Conservation (phyloP, 2,329 filamentous ascomycete species). For the Paramyrothecium sp. region DNA sequence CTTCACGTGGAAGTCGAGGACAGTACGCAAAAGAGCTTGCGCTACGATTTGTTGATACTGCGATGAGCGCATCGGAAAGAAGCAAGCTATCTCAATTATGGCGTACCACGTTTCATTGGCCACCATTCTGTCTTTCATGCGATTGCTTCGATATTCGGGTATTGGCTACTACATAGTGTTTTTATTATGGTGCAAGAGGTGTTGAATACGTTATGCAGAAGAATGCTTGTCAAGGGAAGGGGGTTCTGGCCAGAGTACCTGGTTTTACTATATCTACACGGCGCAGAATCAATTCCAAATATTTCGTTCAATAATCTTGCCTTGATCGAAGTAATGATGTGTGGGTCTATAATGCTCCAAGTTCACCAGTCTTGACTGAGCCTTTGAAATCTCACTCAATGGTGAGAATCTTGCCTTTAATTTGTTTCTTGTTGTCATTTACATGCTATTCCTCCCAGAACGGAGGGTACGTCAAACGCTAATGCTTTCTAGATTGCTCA, state of each 20-base stretch:
- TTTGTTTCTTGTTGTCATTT: too few species aligned
- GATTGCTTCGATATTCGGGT: slow-evolving; percentile 10
- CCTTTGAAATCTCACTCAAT: too few species aligned
- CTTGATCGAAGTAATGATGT: not conserved
- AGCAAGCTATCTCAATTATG: not conserved
- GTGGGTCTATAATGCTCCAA: not conserved
- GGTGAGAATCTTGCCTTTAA: too few species aligned
- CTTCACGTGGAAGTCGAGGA: not conserved
- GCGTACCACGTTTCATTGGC: slow-evolving; percentile 15
- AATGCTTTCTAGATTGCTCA: slow-evolving; percentile 37
- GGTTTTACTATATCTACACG: slow-evolving; percentile 8
- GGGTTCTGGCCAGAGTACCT: not conserved
- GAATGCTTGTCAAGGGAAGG: not conserved
- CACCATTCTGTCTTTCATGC: slow-evolving; percentile 15
- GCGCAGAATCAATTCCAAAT: slow-evolving; percentile 11
- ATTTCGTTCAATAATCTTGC: slow-evolving; percentile 10
- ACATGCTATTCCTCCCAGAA: too few species aligned
- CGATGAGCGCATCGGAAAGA: not conserved
- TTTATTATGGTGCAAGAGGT: not conserved
- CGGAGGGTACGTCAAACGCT: slow-evolving; percentile 16
- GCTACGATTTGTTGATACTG: not conserved
- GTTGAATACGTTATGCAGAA: not conserved
- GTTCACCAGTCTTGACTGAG: too few species aligned
- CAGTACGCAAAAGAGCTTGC: not conserved
- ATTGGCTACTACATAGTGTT: slow-evolving; percentile 1